phyloP scores from a whole-genome alignment of 331 rosid genomes.

The Quercus lobata region DNA sequence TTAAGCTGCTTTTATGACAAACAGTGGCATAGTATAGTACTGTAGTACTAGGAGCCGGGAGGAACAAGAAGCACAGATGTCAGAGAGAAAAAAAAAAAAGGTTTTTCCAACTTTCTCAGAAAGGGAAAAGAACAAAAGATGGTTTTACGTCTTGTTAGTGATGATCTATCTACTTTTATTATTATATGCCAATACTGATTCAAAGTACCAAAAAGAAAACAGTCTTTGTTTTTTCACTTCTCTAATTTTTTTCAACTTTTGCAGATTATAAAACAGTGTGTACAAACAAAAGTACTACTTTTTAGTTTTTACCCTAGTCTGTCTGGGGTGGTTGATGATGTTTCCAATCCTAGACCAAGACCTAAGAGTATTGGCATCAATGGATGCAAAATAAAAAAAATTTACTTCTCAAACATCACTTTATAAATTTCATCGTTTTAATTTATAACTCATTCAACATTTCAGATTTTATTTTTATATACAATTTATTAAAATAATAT shows the following conservation, averaged over 20 bases:
- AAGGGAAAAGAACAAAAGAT: no score
- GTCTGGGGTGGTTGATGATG: constrained; percentile 13
- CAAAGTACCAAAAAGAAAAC: not conserved
- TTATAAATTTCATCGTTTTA: no score
- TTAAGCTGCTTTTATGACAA: not conserved
- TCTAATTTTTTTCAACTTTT: not conserved
- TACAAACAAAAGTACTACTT: not conserved
- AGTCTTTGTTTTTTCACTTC: not conserved
- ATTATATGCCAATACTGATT: no score
- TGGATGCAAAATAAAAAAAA: no score
- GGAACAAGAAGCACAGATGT: not conserved
- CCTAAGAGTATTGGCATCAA: not conserved
- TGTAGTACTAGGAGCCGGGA: no score
- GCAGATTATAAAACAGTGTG: not conserved
- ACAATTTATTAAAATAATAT: no score
- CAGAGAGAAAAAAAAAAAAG: not conserved
- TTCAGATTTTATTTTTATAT: no score
- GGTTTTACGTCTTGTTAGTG: not conserved
- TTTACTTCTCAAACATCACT: no score
- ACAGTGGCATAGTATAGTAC: not conserved
- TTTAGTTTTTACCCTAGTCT: not conserved
- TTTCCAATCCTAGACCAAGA: constrained; percentile 10
- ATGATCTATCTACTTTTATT: constrained; percentile 6
- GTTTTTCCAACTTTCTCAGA: not conserved
- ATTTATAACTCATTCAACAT: no score